Evolutionary conservation across 1,284 basidiomycete genomes (phyloP).

Genomic region (Singerocomus inundabilis): DNA sequence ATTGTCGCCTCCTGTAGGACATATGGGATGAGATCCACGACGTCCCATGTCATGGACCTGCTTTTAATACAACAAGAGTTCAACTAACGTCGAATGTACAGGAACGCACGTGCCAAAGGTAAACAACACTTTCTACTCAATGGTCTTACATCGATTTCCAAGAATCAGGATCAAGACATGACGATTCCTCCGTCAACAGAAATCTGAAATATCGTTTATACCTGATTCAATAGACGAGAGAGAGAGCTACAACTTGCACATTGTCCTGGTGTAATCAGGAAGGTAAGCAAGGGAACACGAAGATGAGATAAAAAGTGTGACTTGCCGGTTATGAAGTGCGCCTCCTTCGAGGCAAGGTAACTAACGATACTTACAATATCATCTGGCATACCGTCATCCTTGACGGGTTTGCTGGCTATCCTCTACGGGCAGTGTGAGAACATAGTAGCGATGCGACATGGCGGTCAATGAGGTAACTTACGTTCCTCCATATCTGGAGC

Average conservation of each 20-base stretch:
- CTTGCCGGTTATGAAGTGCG: slow-evolving; percentile 6
- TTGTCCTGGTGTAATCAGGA: not conserved
- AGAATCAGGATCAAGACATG: too few species aligned
- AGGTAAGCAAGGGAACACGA: not conserved
- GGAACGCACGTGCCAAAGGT: too few species aligned
- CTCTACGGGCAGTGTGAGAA: not conserved
- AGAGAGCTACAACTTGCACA: not conserved
- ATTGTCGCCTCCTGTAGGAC: too few species aligned
- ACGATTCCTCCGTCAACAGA: too few species aligned
- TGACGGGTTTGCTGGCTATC: not conserved
- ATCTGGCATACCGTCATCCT: slow-evolving; percentile 7
- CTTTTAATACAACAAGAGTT: too few species aligned
- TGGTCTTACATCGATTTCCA: too few species aligned
- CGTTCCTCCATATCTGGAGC: not conserved
- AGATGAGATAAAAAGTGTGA: too few species aligned
- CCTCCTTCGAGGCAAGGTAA: slow-evolving; percentile 21
- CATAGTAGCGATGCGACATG: not conserved
- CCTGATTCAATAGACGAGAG: not conserved
- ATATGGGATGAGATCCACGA: too few species aligned
- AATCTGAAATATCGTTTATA: not conserved
- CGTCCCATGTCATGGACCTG: too few species aligned
- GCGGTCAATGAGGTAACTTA: not conserved
- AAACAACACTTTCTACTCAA: too few species aligned
- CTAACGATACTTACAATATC: slow-evolving; percentile 20
- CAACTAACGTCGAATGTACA: too few species aligned